Evolutionary conservation across 1,284 basidiomycete genomes (phyloP), one percentile per base, ranked within the genome.

Genomic region (Cronartium quercuum): DNA sequence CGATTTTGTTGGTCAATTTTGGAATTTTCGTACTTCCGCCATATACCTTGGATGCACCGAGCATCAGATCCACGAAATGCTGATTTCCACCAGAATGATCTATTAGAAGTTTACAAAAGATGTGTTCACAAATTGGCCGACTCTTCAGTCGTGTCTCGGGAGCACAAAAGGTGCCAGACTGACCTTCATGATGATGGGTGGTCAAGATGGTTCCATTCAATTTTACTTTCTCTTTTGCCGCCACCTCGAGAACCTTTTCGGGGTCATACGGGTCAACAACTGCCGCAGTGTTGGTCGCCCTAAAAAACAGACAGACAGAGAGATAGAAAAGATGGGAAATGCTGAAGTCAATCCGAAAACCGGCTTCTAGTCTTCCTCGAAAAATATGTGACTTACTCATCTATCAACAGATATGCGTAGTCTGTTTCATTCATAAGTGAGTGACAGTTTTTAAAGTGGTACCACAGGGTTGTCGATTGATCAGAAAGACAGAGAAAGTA

Each of bases 81-180:
- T 85, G 79, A 81, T 91, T 91, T 13, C 93, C 93, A 10, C 94
- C 94, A 75, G 89, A 90, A 82, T 98, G 94, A 83, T 98, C 94
- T 47, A 61, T 61, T 15, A 24, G 13, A 9, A 24, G 21, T 38
- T 15, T 40, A 29, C 35, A n/a, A 58, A 21, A 37, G n/a, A 94
- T 92, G 0, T 92, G 95, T 12, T 91, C 94, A 77, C 95, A 86
- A 51, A 87, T 86, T 35, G 81, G n/a, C 18, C 5, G 29, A 55
- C 6, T n/a, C 6, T 6, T 55, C 18, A 55, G 12, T 55, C 29
- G 18, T n/a, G 12, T 6, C n/a, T n/a, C n/a, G 51, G 29, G 13
- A 29, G 82, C 42, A 5, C 24, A 66, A 65, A 47, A 77, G 65
- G 15, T 15, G 15, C 41, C 21, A 66, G 21, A 37, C 1, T 41